These are phyloP conservation scores for Lactarius sanguifluus DNA, from an alignment of 768 basidiomycete genomes.

Conservation along the genomic window DNA sequence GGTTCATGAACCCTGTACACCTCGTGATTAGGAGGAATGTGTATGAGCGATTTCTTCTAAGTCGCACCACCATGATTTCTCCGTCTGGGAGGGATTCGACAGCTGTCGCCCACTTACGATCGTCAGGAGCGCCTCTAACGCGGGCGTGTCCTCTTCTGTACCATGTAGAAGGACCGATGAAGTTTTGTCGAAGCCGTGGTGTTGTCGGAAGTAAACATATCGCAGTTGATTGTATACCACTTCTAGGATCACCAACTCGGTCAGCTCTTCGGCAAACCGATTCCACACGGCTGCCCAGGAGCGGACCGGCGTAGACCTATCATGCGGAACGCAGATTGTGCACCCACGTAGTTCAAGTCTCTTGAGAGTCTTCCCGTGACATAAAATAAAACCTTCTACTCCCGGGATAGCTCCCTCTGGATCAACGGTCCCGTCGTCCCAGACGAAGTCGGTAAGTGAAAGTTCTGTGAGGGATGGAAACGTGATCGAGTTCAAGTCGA, in stretches of 20 bases:
- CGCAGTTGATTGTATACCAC: background rate
- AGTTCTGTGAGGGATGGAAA: background rate
- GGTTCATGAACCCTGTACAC: too few relatives aligned
- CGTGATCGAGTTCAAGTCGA: background rate
- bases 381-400: background rate
- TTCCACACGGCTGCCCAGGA: conserved; percentile 3
- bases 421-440: background rate
- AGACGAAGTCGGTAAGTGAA: background rate
- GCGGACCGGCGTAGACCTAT: background rate
- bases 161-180: too few relatives aligned
- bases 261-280: background rate
- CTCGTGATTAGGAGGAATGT: too few relatives aligned
- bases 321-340: background rate
- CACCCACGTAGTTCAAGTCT: background rate
- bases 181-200: too few relatives aligned
- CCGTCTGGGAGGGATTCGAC: too few relatives aligned
- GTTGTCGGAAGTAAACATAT: too few relatives aligned
- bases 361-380: background rate
- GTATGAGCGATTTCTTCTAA: too few relatives aligned
- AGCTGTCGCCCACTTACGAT: too few relatives aligned
- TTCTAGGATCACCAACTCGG: background rate
- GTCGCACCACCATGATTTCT: too few relatives aligned
- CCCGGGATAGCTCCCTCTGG: background rate
- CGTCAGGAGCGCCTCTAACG: too few relatives aligned
- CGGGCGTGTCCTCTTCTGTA: too few relatives aligned